Conservation (phyloP, 1,139 yeast genomes). For the Kodamaea suecica region DNA sequence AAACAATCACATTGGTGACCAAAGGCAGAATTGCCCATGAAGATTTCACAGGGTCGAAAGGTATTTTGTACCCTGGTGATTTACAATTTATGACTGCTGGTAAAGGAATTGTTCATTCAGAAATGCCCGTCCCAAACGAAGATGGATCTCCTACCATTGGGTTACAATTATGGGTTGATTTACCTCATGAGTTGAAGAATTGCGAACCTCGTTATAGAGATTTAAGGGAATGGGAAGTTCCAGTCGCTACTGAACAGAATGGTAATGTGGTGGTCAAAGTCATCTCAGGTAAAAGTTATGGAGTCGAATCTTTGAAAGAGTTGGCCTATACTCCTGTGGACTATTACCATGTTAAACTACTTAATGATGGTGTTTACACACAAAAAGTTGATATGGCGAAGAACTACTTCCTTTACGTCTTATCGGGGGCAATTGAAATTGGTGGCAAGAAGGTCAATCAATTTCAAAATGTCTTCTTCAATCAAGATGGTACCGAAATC, state of each 20-base stretch:
- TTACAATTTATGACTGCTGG: slow-evolving; percentile 96
- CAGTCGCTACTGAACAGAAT: slow-evolving; percentile 57
- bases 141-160: slow-evolving; percentile 63
- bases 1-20: slow-evolving; percentile 73
- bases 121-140: slow-evolving; percentile 69
- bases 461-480: slow-evolving; percentile 59
- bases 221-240: slow-evolving; percentile 67
- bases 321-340: slow-evolving; percentile 83
- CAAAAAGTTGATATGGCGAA: slow-evolving; percentile 62
- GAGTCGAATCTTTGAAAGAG: slow-evolving; percentile 74
- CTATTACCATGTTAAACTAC: slow-evolving; percentile 63
- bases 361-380: slow-evolving; percentile 64
- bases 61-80: slow-evolving; percentile 79
- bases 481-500: slow-evolving; percentile 59
- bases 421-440: slow-evolving; percentile 55
- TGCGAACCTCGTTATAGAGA: slow-evolving; percentile 79
- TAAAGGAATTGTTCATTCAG: slow-evolving; percentile 80
- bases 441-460: slow-evolving; percentile 41
- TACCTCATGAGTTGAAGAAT: slow-evolving; percentile 67
- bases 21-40: slow-evolving; percentile 84
- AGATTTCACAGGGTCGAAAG: slow-evolving; percentile 82
- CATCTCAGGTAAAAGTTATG: slow-evolving; percentile 75
- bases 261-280: slow-evolving; percentile 69
- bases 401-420: slow-evolving; percentile 70
- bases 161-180: slow-evolving; percentile 88